A percentile compares a stretch with the other conserved stretches of the same genome.
Conservation (phyloP, 306 rosid species). For the Trifolium fragiferum region DNA sequence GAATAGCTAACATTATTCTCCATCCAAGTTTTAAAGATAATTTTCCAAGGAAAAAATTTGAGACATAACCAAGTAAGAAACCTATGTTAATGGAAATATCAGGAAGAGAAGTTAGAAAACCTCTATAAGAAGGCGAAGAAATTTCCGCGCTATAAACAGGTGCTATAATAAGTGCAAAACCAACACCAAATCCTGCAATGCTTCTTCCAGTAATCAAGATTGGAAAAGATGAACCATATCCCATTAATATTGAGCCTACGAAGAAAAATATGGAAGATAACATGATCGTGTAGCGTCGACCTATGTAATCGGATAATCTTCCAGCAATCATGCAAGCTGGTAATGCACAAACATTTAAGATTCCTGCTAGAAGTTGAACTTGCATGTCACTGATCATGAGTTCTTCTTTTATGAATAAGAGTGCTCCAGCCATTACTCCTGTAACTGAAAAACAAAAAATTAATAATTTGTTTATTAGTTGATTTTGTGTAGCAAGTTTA, state of each 20-base stretch:
- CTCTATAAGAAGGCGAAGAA: slow-evolving; percentile 60
- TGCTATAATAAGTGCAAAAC: slow-evolving; percentile 68
- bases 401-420: slow-evolving; percentile 76
- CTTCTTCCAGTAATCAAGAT: slow-evolving; percentile 65
- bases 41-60: slow-evolving; percentile 60
- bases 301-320: slow-evolving; percentile 65
- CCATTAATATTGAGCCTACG: slow-evolving; percentile 74
- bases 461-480: not conserved
- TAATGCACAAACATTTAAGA: slow-evolving; percentile 61
- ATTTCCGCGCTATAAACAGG: slow-evolving; percentile 80
- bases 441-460: slow-evolving; percentile 50
- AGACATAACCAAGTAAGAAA: slow-evolving; percentile 61
- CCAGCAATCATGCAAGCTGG: slow-evolving; percentile 65
- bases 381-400: slow-evolving; percentile 63
- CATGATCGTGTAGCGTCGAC: slow-evolving; percentile 70
- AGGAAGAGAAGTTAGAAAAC: slow-evolving; percentile 66
- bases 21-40: slow-evolving; percentile 61
- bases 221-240: slow-evolving; percentile 57
- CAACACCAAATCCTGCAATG: slow-evolving; percentile 69
- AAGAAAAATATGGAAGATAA: slow-evolving; percentile 59
- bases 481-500: not conserved
- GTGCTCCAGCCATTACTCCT: slow-evolving; percentile 89
- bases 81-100: slow-evolving; percentile 67
- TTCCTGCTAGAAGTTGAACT: slow-evolving; percentile 67
- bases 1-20: slow-evolving; percentile 74